Evolutionary conservation across 768 basidiomycete genomes (phyloP).

Genomic region (Psilocybe sp.): DNA sequence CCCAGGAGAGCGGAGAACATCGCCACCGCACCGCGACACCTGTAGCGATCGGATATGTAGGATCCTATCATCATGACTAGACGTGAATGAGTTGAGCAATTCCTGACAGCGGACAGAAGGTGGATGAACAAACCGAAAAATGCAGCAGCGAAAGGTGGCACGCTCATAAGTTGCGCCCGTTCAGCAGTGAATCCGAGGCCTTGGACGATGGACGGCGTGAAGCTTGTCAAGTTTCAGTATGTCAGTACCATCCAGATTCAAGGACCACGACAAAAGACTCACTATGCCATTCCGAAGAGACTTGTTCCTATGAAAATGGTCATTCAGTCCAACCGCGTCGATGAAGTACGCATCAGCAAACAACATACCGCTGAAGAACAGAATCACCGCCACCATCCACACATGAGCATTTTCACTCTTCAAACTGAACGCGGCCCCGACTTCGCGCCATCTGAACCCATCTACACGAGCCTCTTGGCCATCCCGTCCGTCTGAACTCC

Average conservation of each 20-base stretch:
- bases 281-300: conserved; percentile 52
- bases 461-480: conserved; percentile 36
- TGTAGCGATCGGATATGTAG: conserved; percentile 51
- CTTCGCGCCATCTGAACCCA: conserved; percentile 48
- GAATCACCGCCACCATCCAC: too few species aligned
- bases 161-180: conserved; percentile 60
- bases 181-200: conserved; percentile 56
- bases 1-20: conserved; percentile 42
- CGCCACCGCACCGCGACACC: conserved; percentile 43
- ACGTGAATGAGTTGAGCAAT: background rate
- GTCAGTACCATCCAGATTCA: background rate
- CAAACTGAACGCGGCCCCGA: too few species aligned
- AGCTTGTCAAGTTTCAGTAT: conserved; percentile 33
- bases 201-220: conserved; percentile 70
- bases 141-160: conserved; percentile 51
- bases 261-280: conserved; percentile 12
- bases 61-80: conserved; percentile 35
- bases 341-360: too few species aligned
- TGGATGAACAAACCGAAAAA: conserved; percentile 39
- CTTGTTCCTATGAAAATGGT: conserved; percentile 24
- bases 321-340: too few species aligned
- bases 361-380: conserved; percentile 48
- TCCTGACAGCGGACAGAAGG: background rate
- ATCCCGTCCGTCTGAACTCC: conserved; percentile 56
- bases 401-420: too few species aligned